phyloP scores from a whole-genome alignment of 352 stramenopile genomes.

The Chrysophaeum taylorii region DNA sequence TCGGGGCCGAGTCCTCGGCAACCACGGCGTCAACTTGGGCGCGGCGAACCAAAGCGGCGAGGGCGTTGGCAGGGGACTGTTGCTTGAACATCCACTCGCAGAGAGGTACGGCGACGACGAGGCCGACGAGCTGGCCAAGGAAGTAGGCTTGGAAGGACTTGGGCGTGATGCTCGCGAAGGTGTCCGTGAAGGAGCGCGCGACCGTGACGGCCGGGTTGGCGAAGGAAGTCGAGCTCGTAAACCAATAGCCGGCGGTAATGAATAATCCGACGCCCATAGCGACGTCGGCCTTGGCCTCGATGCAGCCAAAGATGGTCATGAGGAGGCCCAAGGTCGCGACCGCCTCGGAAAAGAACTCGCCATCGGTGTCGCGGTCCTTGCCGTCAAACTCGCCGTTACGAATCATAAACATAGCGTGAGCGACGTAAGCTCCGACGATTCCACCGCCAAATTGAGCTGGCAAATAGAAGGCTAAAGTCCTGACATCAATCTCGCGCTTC shows the following conservation, averaged over 20 bases:
- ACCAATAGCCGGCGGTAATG: conserved; percentile 31
- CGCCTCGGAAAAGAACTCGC: conserved; percentile 25
- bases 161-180: conserved; percentile 27
- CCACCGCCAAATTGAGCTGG: conserved; percentile 21
- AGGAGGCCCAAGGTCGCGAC: conserved; percentile 24
- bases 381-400: conserved; percentile 10
- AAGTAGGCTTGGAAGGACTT: conserved; percentile 19
- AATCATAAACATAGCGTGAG: conserved; percentile 1
- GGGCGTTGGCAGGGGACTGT: no score
- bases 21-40: no score
- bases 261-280: conserved; percentile 20
- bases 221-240: conserved; percentile 26
- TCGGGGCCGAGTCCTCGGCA: no score
- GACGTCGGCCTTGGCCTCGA: conserved; percentile 21
- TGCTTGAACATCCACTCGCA: conserved; percentile 7
- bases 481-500: conserved; percentile 14
- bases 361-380: conserved; percentile 20
- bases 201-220: conserved; percentile 31
- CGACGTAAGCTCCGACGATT: conserved; percentile 5
- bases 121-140: conserved; percentile 22
- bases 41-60: no score
- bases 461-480: conserved; percentile 16
- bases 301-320: conserved; percentile 25
- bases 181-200: conserved; percentile 27
- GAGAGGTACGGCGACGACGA: neutral